Base-by-base conservation (phyloP, 2,329 filamentous ascomycete genomes). In the Leptographium galeiforme region DNA sequence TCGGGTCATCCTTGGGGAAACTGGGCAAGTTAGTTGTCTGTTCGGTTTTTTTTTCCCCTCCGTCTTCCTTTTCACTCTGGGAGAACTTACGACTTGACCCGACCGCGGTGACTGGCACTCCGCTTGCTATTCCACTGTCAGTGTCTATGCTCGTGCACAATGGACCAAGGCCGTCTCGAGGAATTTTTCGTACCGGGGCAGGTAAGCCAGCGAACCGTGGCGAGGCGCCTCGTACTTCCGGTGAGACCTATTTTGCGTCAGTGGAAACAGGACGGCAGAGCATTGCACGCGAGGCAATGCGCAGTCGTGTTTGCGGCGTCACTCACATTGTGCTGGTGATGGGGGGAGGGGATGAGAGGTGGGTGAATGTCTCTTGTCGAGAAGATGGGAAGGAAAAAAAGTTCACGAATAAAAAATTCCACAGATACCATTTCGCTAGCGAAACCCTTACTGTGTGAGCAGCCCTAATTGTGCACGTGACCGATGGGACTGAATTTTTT, bases 1-100 rank as follows among this genome's bases (percentile, higher is more conserved):
- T 97, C 70, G 89, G 79, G 82, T 98, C 90, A 87, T 98, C 93
- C 86, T 97, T 97, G 71, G 93, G 93, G 85, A 98, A 98, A 76
- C 89, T 94, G 69, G 65, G 54, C 59, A 57, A 54, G 59, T 54
- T 51, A 53, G 44, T 18, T 11, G 33, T n/a, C 39, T 39, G 41
- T 41, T n/a, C 40, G n/a, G 30, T 39, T 38, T 46, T 39, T 38
- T 46, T 46, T 25, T 30, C 40, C 19, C 40, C 18, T 43, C 19
- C 19, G 40, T 18, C 18, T 30, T 14, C n/a, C n/a, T 19, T 43
- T 6, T 25, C n/a, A 2, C 43, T 13, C 25, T 2, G 19, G 25
- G 25, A 45, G 25, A n/a, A 81, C 82, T 82, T 79, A 95, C 89
- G 85, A 89, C 89, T 96, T 96, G 72, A 96, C 91, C 82, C 87